phyloP scores from a whole-genome alignment of 1,284 basidiomycete genomes.

The Hemileccinum hortonii region DNA sequence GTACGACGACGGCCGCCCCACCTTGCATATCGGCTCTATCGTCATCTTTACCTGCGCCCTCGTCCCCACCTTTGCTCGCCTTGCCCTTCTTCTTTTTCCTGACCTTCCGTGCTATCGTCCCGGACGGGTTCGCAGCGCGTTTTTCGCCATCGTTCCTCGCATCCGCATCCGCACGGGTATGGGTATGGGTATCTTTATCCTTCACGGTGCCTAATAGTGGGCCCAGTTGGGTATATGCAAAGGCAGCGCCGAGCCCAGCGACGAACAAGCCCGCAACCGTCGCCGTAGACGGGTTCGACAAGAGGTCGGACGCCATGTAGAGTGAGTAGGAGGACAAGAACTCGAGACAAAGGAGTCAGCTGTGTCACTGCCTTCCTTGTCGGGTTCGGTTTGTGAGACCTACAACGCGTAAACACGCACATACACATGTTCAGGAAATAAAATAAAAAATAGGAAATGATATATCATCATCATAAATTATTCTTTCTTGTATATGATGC shows the following conservation, averaged over 20 bases:
- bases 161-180: background rate
- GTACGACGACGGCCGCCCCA: background rate
- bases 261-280: conserved; percentile 14
- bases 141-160: background rate
- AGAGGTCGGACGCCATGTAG: conserved; percentile 9
- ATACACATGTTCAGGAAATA: conserved; percentile 16
- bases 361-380: too few species aligned
- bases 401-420: conserved; percentile 14
- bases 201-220: background rate
- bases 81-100: conserved; percentile 1
- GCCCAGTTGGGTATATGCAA: conserved; percentile 17
- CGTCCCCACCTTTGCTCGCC: conserved; percentile 37
- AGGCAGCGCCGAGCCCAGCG: conserved; percentile 21
- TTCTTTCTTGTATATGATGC: background rate
- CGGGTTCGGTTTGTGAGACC: too few species aligned
- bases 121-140: background rate
- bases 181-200: background rate
- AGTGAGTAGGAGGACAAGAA: background rate
- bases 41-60: background rate
- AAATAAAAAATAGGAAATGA: too few species aligned
- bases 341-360: too few species aligned
- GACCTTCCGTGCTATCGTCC: background rate
- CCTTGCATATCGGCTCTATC: background rate
- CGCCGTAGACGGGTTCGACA: conserved; percentile 24
- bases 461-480: background rate